Conservation (phyloP, 1,284 basidiomycete species). For the Leccinum angustisporum region DNA sequence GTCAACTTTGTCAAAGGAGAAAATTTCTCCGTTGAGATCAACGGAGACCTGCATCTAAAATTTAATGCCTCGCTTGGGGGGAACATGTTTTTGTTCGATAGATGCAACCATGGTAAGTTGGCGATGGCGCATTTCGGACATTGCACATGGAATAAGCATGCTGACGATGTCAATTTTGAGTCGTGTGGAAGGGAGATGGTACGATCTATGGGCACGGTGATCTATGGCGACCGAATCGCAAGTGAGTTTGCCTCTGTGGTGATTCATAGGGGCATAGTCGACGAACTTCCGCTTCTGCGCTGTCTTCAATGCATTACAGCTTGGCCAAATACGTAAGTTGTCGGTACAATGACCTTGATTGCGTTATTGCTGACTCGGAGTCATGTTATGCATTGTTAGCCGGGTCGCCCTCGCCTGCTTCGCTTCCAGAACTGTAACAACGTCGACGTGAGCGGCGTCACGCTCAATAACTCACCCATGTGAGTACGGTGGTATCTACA, state of each 20-base stretch:
- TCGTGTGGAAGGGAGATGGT: slow-evolving; percentile 12
- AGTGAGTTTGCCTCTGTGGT: not conserved
- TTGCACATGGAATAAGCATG: not conserved
- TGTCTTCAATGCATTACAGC: slow-evolving; percentile 9
- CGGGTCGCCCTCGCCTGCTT: slow-evolving; percentile 8
- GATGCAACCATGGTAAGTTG: slow-evolving; percentile 8
- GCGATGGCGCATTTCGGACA: not conserved
- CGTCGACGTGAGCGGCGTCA: slow-evolving; percentile 21
- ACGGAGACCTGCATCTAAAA: slow-evolving; percentile 6
- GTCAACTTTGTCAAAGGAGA: not conserved
- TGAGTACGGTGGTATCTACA: not conserved
- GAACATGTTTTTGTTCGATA: slow-evolving; percentile 8
- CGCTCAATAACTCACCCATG: slow-evolving; percentile 10
- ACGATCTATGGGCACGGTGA: slow-evolving; percentile 14
- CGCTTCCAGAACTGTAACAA: slow-evolving; percentile 13
- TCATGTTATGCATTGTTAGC: slow-evolving; percentile 4
- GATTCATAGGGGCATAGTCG: not conserved
- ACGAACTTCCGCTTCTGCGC: not conserved
- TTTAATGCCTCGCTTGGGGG: not conserved
- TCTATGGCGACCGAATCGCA: slow-evolving; percentile 3
- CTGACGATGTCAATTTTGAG: not conserved
- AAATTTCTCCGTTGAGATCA: slow-evolving; percentile 4
- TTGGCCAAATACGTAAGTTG: slow-evolving; percentile 8
- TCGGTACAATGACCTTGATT: not conserved
- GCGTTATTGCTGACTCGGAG: slow-evolving; percentile 4